Conservation (phyloP, 2,329 filamentous ascomycete species). For the Pezicula neosporulosa region DNA sequence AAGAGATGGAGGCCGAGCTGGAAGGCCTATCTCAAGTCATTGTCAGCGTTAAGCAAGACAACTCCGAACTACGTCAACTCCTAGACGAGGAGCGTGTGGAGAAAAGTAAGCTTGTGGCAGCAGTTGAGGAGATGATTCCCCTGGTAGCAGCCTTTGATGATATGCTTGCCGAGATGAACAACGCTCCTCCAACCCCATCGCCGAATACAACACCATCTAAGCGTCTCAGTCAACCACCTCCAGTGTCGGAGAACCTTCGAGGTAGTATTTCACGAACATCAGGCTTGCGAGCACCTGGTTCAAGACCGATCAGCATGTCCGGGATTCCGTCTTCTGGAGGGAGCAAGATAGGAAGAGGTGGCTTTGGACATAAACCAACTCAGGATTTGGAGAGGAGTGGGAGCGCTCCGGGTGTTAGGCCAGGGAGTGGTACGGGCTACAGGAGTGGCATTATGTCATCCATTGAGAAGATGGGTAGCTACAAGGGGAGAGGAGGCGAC, state of each 20-base stretch:
- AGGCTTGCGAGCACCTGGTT: slow-evolving; percentile 52
- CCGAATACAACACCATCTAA: slow-evolving; percentile 11
- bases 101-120: slow-evolving; percentile 77
- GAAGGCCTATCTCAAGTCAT: slow-evolving; percentile 72
- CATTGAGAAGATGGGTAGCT: slow-evolving; percentile 82
- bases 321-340: slow-evolving; percentile 35
- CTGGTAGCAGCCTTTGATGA: slow-evolving; percentile 43
- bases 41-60: slow-evolving; percentile 65
- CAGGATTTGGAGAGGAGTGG: slow-evolving; percentile 32
- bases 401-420: slow-evolving; percentile 19
- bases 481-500: slow-evolving; percentile 29
- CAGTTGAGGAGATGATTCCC: slow-evolving; percentile 85
- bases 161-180: slow-evolving; percentile 26
- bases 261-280: slow-evolving; percentile 53
- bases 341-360: slow-evolving; percentile 40
- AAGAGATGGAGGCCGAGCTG: slow-evolving; percentile 72
- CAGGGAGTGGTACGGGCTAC: slow-evolving; percentile 31
- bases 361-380: slow-evolving; percentile 19
- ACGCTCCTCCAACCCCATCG: slow-evolving; percentile 11
- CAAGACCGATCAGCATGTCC: slow-evolving; percentile 37
- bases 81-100: slow-evolving; percentile 75
- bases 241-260: slow-evolving; percentile 43
- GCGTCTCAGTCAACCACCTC: slow-evolving; percentile 24
- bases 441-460: slow-evolving; percentile 78
- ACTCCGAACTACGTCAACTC: slow-evolving; percentile 59